Percentiles rank a stretch among this genome's conserved stretches.
These are phyloP conservation scores for Terana coerulea DNA, from an alignment of 768 basidiomycete genomes.

Conservation along the genomic window DNA sequence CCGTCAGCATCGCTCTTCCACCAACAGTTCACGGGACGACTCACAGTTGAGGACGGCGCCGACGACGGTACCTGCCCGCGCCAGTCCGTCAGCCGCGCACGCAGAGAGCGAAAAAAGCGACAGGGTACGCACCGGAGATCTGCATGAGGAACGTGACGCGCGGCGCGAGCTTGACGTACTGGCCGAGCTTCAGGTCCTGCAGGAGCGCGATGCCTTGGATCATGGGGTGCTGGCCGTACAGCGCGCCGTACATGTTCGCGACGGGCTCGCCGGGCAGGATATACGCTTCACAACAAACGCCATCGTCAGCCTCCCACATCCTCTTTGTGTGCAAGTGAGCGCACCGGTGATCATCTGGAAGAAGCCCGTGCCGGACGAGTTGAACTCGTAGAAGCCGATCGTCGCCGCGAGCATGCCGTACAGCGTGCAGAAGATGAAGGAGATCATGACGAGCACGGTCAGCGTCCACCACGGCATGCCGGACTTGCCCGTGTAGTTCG, in stretches of 20 bases:
- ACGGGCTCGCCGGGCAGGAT: slow-evolving; percentile 27
- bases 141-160: slow-evolving; percentile 48
- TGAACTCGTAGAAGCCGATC: slow-evolving; percentile 26
- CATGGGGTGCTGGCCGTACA: slow-evolving; percentile 34
- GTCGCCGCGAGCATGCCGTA: slow-evolving; percentile 33
- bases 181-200: slow-evolving; percentile 57
- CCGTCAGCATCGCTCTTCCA: neutral
- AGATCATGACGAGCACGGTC: slow-evolving; percentile 49
- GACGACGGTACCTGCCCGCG: slow-evolving; percentile 51
- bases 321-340: too few species aligned
- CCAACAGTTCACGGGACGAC: neutral
- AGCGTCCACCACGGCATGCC: slow-evolving; percentile 54
- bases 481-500: slow-evolving; percentile 45
- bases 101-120: neutral
- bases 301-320: too few species aligned
- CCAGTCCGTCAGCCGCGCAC: slow-evolving; percentile 24
- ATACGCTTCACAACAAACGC: slow-evolving; percentile 24
- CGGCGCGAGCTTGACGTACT: slow-evolving; percentile 58
- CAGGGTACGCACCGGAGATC: too few species aligned
- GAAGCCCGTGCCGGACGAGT: slow-evolving; percentile 27
- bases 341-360: slow-evolving; percentile 23
- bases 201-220: slow-evolving; percentile 47
- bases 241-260: slow-evolving; percentile 38
- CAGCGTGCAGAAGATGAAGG: slow-evolving; percentile 49
- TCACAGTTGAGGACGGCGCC: slow-evolving; percentile 45